Evolutionary conservation across 2,329 filamentous ascomycete species (phyloP), one percentile per base, ranked within the genome.

Genomic region (Ceratocystiopsis minuta): DNA sequence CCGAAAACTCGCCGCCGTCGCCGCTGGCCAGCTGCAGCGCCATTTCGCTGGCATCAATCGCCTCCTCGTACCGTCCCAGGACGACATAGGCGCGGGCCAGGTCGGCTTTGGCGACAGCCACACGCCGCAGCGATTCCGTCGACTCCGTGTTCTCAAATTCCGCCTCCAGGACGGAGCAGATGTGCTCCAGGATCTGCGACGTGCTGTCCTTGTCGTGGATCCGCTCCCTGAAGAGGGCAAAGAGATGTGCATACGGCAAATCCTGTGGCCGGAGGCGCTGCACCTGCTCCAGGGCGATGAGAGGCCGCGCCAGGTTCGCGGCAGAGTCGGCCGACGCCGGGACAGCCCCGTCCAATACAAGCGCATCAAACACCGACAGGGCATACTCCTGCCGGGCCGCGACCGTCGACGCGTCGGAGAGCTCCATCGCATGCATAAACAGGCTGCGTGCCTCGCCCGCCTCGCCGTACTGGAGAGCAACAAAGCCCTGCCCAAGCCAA

Each of bases 341-440:
- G 9, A 10, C 24, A 2, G 61, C 2, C 71, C 35, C 36, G 2
- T 39, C 42, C 9, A 72, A 66, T 14, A 87, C 57, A 7, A 94
- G 66, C 49, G 84, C 68, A 52, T 98, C 88, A 55, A 98, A 96
- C 38, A 82, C 68, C 1, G 84, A 81, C 0, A 80, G 64, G 0
- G 84, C 70, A 55, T 87, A 96, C 55, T 88, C 82, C 28, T 78
- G 73, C 55, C 86, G 82, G 0, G 79, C 75, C 5, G 85, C 65
- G 3, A 78, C 57, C 0, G 80, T 78, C 0, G 81, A 80, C 0
- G 84, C 79, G 46, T 85, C 82, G 0, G 85, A 78, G 39, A 98
- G 88, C 48, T 93, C 87, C 63, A 94, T 90, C 1, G 90, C 88
- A 55, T 98, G 90, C 1, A 83, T 87, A 54, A 95, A 94, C 11